Percentiles rank a stretch among this genome's conserved stretches.
Evolutionary conservation across 345 rosid genomes (phyloP).

Genomic region (Geranium rotundifolium): DNA sequence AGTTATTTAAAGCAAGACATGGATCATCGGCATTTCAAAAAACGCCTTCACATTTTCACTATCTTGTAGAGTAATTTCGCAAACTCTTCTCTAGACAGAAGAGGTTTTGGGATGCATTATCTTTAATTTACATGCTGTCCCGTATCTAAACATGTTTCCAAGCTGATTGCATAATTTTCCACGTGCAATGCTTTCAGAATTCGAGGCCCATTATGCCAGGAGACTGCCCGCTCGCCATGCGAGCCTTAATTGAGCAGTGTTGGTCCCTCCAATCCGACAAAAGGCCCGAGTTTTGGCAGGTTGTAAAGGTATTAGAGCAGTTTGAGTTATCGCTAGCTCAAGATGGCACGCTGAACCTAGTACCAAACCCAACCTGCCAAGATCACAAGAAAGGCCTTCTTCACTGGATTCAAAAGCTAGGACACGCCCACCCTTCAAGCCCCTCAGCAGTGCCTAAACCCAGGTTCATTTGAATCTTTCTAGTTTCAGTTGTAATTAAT

Average conservation of each 20-base stretch:
- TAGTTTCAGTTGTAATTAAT: conserved; percentile 29
- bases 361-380: conserved; percentile 29
- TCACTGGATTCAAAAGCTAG: conserved; percentile 87
- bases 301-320: conserved; percentile 80
- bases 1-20: too few relatives aligned
- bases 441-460: conserved; percentile 44
- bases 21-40: too few relatives aligned
- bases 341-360: conserved; percentile 60
- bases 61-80: too few relatives aligned
- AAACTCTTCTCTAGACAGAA: too few relatives aligned
- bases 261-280: conserved; percentile 82
- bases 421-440: conserved; percentile 32
- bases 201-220: conserved; percentile 67
- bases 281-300: conserved; percentile 93
- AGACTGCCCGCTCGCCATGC: conserved; percentile 68
- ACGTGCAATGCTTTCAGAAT: conserved; percentile 30
- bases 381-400: conserved; percentile 73
- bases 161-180: neutral
- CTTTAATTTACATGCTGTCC: too few relatives aligned
- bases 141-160: too few relatives aligned
- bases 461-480: conserved; percentile 36
- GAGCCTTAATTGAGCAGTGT: conserved; percentile 82
- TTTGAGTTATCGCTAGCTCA: conserved; percentile 46
- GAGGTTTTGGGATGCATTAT: too few relatives aligned
- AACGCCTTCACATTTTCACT: too few relatives aligned